phyloP scores from a whole-genome alignment of 495 filamentous ascomycete species.

The Hypoxylon cercidicola region DNA sequence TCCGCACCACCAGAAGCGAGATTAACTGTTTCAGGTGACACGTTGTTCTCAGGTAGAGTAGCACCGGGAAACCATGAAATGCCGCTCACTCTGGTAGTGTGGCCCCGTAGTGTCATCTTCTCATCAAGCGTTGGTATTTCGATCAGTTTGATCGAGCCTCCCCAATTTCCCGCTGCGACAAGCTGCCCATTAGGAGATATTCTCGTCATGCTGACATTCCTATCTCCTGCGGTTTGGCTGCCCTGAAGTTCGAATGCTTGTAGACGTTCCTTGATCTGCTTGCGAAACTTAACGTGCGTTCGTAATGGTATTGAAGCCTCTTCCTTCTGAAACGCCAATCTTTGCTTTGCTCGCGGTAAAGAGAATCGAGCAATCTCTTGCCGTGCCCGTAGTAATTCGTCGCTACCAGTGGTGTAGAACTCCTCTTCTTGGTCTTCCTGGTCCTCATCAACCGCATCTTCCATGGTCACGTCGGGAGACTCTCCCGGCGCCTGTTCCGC shows the following conservation, averaged over 20 bases:
- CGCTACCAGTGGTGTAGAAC: slow-evolving; percentile 87
- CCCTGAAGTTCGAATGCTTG: slow-evolving; percentile 88
- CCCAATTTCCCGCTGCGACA: slow-evolving; percentile 92
- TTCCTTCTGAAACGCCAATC: slow-evolving; percentile 77
- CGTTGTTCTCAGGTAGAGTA: slow-evolving; percentile 73
- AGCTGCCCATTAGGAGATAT: slow-evolving; percentile 88
- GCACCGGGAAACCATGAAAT: slow-evolving; percentile 88
- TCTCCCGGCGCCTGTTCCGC: slow-evolving; percentile 73
- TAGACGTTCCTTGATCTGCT: slow-evolving; percentile 85
- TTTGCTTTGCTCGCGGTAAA: slow-evolving; percentile 79
- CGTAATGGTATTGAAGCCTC: slow-evolving; percentile 85
- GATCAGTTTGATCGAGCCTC: slow-evolving; percentile 85
- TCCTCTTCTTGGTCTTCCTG: slow-evolving; percentile 87
- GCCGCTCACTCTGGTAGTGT: slow-evolving; percentile 88
- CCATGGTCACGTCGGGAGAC: slow-evolving; percentile 66
- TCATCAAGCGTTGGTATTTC: slow-evolving; percentile 84
- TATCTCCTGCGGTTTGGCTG: slow-evolving; percentile 89
- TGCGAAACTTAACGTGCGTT: slow-evolving; percentile 90
- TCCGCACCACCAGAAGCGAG: slow-evolving; percentile 92
- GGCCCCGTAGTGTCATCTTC: slow-evolving; percentile 77
- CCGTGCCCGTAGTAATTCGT: slow-evolving; percentile 79
- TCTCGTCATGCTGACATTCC: slow-evolving; percentile 87
- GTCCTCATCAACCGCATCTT: slow-evolving; percentile 70
- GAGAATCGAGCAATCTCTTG: slow-evolving; percentile 87
- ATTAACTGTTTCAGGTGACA: slow-evolving; percentile 80